These are phyloP conservation scores for Xylaria sp. DNA, from an alignment of 2,329 filamentous ascomycete genomes.

Conservation along the genomic window DNA sequence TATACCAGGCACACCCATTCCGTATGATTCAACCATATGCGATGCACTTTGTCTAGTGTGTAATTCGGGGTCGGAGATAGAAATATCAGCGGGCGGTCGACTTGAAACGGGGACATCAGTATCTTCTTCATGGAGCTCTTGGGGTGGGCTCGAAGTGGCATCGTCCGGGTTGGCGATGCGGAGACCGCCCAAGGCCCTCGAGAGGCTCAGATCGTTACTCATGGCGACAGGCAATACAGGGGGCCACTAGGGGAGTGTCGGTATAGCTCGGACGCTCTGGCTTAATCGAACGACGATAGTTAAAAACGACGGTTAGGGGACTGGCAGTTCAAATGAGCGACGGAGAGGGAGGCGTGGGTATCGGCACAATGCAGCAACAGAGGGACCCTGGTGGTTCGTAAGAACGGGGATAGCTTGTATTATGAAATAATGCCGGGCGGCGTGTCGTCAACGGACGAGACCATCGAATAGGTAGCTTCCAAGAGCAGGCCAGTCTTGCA, in stretches of 20 bases:
- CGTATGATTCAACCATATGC: constrained; percentile 24
- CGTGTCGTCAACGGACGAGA: constrained; percentile 14
- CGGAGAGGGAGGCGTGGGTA: constrained; percentile 7
- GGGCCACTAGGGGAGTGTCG: not conserved
- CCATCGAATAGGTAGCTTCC: constrained; percentile 13
- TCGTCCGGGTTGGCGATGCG: constrained; percentile 97
- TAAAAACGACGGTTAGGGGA: not conserved
- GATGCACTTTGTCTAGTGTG: constrained; percentile 25
- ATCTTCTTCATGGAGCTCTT: constrained; percentile 37
- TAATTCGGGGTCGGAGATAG: constrained; percentile 29
- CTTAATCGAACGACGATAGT: constrained; percentile 12
- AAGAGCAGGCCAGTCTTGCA: constrained; percentile 7
- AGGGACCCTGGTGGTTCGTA: constrained; percentile 11
- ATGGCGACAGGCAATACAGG: constrained; percentile 51
- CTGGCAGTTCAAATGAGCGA: constrained; percentile 10
- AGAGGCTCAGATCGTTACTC: constrained; percentile 91
- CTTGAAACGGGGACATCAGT: constrained; percentile 30
- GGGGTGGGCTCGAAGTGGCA: constrained; percentile 46
- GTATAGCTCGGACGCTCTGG: not conserved
- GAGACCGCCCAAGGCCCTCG: constrained; percentile 88
- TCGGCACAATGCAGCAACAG: constrained; percentile 3
- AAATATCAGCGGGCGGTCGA: constrained; percentile 25
- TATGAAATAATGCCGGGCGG: constrained; percentile 12
- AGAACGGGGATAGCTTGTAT: constrained; percentile 12
- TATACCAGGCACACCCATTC: constrained; percentile 26